Evolutionary conservation across 306 rosid species (phyloP).

Genomic region (Carpinus viminea): DNA sequence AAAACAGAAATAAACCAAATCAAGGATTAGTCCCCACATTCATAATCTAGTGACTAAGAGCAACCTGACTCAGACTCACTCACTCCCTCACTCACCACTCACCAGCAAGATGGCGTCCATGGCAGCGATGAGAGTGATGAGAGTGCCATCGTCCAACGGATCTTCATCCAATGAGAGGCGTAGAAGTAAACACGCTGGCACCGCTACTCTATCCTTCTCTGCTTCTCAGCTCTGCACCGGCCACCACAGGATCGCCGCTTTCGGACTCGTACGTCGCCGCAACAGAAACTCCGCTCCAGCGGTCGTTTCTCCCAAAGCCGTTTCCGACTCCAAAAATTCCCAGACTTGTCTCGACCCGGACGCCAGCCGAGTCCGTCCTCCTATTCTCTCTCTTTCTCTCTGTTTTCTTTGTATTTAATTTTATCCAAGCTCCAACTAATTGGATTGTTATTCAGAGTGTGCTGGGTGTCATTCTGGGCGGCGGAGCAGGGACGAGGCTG

Average conservation of each 20-base stretch:
- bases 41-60: not conserved
- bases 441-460: constrained; percentile 61
- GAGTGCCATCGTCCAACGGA: not conserved
- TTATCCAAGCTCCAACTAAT: not conserved
- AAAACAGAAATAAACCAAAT: not conserved
- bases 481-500: constrained; percentile 96
- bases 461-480: constrained; percentile 89
- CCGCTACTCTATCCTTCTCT: not conserved
- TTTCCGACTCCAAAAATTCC: constrained; percentile 87
- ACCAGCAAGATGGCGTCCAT: not conserved
- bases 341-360: constrained; percentile 99
- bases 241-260: not conserved
- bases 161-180: not conserved
- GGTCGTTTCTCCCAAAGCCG: constrained; percentile 79
- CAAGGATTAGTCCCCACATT: too few relatives aligned
- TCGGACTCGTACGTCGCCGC: not conserved
- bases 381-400: not conserved
- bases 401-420: not conserved
- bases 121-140: not conserved
- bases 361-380: constrained; percentile 78
- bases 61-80: not conserved
- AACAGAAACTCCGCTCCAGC: constrained; percentile 22
- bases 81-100: too few relatives aligned
- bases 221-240: not conserved
- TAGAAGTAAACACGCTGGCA: not conserved